Base-by-base conservation (phyloP, 306 rosid species). In the Prunus padus region DNA sequence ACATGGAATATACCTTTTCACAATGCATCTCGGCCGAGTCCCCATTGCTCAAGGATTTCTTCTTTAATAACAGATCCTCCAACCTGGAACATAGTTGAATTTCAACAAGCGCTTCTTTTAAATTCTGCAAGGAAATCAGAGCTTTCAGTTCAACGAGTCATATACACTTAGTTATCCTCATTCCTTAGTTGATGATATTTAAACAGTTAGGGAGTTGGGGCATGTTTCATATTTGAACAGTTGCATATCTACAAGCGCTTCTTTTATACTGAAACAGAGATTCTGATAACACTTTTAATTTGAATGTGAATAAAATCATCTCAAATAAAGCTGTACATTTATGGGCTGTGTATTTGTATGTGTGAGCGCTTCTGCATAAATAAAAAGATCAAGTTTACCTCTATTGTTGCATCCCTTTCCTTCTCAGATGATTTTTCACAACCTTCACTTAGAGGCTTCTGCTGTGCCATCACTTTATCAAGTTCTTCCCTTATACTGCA, bases 41-140 rank as follows among this genome's bases (percentile, higher is more conserved):
- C 46, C 91, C 94, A 76, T 46, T 75, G 68, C 81, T 83, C 44
- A 84, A 86, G 51, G 81, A 69, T 87, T 89, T 93, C 91, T 89
- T 88, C 84, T 81, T 85, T 49, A 89, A 83, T 57, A 93, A 84
- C 74, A 91, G 88, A 51, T 80, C 89, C 89, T 91, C 97, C 81
- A 93, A 82, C 79, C 83, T 83, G 33, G 86, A 87, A 71, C 82
- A 91, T 28, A 81, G 71, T 70, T 82, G 84, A 86, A 91, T 69
- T 79, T 84, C 87, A 11, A 78, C 78, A 26, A 87, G 76, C 46
- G 88, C 91, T 65, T 87, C 90, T 62, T 84, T 80, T 76, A 84
- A 79, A 77, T 75, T 85, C 98, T 93, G 92, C 71, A 80, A 70
- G 52, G 50, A 73, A 83, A 76, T 81, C 73, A 79, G 69, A 77